Conservation (phyloP, 495 filamentous ascomycete species). For the Hyaloscypha variabilis region DNA sequence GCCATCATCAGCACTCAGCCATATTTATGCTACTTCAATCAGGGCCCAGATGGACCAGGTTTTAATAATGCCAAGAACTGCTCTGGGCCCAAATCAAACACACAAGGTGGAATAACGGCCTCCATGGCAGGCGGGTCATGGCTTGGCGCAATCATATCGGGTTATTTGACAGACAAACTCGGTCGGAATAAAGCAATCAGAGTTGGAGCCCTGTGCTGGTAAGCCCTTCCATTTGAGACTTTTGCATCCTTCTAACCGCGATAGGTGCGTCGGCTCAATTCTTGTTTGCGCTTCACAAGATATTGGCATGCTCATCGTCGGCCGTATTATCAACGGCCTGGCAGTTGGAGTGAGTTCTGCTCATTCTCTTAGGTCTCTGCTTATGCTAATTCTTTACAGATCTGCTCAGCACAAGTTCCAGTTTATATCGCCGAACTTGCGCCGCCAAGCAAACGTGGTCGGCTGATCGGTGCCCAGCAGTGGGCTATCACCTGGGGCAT, state of each 20-base stretch:
- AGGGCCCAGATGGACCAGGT: constrained; percentile 38
- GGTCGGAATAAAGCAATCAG: constrained; percentile 71
- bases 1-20: constrained; percentile 60
- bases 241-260: too few relatives aligned
- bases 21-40: constrained; percentile 67
- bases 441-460: constrained; percentile 67
- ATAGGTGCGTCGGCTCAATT: constrained; percentile 54
- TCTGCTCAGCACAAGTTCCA: constrained; percentile 76
- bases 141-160: constrained; percentile 67
- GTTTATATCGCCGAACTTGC: constrained; percentile 76
- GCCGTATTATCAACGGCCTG: constrained; percentile 76
- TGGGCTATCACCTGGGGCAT: constrained; percentile 83
- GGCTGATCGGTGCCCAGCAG: constrained; percentile 70
- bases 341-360: too few relatives aligned
- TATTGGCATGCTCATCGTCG: constrained; percentile 72
- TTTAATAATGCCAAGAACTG: constrained; percentile 41
- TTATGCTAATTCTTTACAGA: too few relatives aligned
- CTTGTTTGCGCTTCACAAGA: constrained; percentile 72
- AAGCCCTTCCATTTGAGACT: constrained; percentile 50
- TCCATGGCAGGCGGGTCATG: constrained; percentile 77
- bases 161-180: constrained; percentile 62
- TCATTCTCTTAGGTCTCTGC: too few relatives aligned
- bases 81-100: constrained; percentile 37
- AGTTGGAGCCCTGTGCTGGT: constrained; percentile 66
- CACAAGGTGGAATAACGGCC: constrained; percentile 57